phyloP scores from a whole-genome alignment of 495 filamentous ascomycete genomes.

The Annulohypoxylon bovei region DNA sequence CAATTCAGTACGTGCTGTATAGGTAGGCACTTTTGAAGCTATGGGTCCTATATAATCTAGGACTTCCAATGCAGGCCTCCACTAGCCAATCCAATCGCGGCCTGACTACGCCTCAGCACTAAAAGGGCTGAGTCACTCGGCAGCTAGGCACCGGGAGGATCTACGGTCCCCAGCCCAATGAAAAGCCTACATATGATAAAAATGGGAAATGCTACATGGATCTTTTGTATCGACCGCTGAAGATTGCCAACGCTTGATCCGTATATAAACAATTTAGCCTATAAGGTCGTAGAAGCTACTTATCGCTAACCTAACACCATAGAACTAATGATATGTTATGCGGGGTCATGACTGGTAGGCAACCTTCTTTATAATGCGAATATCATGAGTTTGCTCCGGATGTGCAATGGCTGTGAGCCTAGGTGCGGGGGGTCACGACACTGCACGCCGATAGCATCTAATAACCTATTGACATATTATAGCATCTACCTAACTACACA shows the following conservation, averaged over 20 bases:
- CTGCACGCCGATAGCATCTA: background rate
- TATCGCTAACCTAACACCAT: background rate
- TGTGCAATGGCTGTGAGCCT: background rate
- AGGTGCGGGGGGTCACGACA: background rate
- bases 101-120: slow-evolving; percentile 1
- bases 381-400: background rate
- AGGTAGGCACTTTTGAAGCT: background rate
- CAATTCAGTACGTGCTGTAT: background rate
- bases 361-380: slow-evolving; percentile 3
- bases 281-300: background rate
- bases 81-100: background rate
- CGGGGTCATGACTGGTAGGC: slow-evolving; percentile 11
- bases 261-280: background rate
- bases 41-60: background rate
- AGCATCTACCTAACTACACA: too few relatives aligned
- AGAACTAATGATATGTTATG: slow-evolving; percentile 1
- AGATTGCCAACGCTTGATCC: background rate
- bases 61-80: background rate
- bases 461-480: background rate
- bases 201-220: background rate
- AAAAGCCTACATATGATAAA: background rate
- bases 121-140: slow-evolving; percentile 28
- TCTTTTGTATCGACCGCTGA: background rate
- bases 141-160: slow-evolving; percentile 1
- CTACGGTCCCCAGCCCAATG: slow-evolving; percentile 10